phyloP scores from a whole-genome alignment of 2,329 filamentous ascomycete genomes.

The Coniella lustricola region DNA sequence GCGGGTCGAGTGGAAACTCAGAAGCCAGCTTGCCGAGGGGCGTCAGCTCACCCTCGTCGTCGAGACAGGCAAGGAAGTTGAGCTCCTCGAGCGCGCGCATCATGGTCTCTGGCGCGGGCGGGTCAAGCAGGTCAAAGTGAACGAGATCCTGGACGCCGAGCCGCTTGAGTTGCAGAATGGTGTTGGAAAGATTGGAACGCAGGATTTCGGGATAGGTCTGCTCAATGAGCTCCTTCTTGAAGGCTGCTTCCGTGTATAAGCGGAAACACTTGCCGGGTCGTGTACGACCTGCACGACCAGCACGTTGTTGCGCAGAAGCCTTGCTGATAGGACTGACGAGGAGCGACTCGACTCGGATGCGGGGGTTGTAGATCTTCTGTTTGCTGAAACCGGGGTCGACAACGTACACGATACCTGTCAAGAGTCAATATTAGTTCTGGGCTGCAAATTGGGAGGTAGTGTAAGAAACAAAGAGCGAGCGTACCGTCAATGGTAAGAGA shows the following conservation, averaged over 20 bases:
- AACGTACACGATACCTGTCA: conserved; percentile 74
- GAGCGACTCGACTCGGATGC: conserved; percentile 91
- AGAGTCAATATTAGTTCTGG: background rate
- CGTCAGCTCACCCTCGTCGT: conserved; percentile 93
- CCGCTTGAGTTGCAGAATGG: conserved; percentile 94
- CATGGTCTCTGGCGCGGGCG: conserved; percentile 92
- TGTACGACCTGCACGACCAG: conserved; percentile 98
- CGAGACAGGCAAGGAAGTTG: conserved; percentile 92
- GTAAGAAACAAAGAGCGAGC: background rate
- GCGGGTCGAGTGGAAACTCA: conserved; percentile 90
- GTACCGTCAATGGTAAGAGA: conserved; percentile 88
- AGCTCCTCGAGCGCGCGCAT: conserved; percentile 97
- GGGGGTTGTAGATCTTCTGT: conserved; percentile 98
- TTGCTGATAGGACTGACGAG: conserved; percentile 98
- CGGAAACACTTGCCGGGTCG: conserved; percentile 97
- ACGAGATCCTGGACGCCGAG: conserved; percentile 92
- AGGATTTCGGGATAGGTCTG: conserved; percentile 96
- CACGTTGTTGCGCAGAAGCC: conserved; percentile 91
- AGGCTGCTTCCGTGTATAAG: conserved; percentile 88
- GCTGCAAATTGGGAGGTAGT: background rate
- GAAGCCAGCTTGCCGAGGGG: conserved; percentile 79
- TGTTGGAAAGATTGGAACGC: conserved; percentile 88
- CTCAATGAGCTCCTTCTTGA: conserved; percentile 96
- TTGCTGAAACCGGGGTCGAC: conserved; percentile 99
- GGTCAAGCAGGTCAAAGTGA: conserved; percentile 98